phyloP scores from a whole-genome alignment of 441 rosid species.

The Adansonia grandidieri region DNA sequence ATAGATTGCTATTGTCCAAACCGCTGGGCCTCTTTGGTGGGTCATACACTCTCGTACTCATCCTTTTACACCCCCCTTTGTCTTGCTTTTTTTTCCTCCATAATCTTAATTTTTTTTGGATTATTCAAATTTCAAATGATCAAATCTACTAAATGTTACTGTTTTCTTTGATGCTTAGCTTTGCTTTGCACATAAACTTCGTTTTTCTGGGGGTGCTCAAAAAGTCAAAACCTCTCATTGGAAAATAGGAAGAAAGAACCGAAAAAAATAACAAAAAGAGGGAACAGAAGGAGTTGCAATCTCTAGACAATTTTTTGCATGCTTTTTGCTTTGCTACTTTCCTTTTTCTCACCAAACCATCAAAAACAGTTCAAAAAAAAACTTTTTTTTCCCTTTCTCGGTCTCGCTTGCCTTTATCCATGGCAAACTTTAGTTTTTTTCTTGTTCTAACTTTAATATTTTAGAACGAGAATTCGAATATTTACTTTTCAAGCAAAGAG shows the following conservation, averaged over 20 bases:
- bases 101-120: neutral
- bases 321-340: slow-evolving; percentile 11
- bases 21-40: slow-evolving; percentile 55
- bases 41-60: slow-evolving; percentile 33
- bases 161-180: neutral
- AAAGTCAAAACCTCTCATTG: slow-evolving; percentile 25
- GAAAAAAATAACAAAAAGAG: slow-evolving; percentile 3
- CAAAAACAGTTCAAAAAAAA: neutral
- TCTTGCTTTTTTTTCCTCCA: neutral
- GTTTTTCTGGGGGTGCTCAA: neutral
- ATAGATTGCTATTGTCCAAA: slow-evolving; percentile 55
- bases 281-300: slow-evolving; percentile 25
- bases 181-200: neutral
- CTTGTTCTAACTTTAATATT: too few relatives aligned
- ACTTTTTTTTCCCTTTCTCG: neutral
- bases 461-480: too few relatives aligned
- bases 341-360: slow-evolving; percentile 22
- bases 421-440: too few relatives aligned
- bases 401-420: neutral
- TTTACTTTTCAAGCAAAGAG: too few relatives aligned
- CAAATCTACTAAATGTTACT: neutral
- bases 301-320: slow-evolving; percentile 29
- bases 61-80: neutral
- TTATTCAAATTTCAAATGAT: neutral
- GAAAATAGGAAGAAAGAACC: neutral